Evolutionary conservation across 257 asterid species (phyloP), one percentile per base, ranked within the genome.

Genomic region (Ophiorrhiza pumila): DNA sequence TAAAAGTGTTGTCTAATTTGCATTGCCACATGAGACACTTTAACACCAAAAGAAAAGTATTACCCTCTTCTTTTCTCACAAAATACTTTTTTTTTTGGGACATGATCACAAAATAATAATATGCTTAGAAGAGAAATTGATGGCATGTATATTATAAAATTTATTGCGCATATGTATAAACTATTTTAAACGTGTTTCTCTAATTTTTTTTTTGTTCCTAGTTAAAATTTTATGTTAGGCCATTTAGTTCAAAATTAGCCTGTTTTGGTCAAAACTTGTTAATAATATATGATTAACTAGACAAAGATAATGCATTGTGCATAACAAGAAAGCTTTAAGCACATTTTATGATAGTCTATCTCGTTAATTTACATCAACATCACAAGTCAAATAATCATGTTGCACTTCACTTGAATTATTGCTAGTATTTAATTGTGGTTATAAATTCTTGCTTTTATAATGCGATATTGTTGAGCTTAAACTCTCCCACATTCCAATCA

Each of bases 401-500:
- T n/a, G n/a, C n/a, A n/a, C n/a, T n/a, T 29, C 42, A 49, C 61
- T 23, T 37, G 18, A 61, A 34, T 55, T 47, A 60, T 72, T 7
- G 45, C 50, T 61, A 4, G 18, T 47, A 49, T 62, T 49, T 47
- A 39, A n/a, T n/a, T n/a, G n/a, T 47, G 10, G 45, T 45, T 31
- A 49, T 4, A 25, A 18, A 17, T 27, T 9, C 4, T 15, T 3
- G 32, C 0, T 4, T 5, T 5, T 23, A 2, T 8, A 4, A 29
- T 67, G 69, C 41, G 64, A 43, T 2, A 63, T 23, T 57, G 52
- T 61, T 47, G 74, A 74, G 55, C 46, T 75, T 39, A 68, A n/a
- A 5, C n/a, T n/a, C n/a, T 4, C 43, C 45, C 77, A 69, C 53
- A 34, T 75, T 52, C 63, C 74, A 56, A 59, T 65, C 56, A 22